phyloP scores from a whole-genome alignment of 352 stramenopile genomes.

The Bremia lactucae region DNA sequence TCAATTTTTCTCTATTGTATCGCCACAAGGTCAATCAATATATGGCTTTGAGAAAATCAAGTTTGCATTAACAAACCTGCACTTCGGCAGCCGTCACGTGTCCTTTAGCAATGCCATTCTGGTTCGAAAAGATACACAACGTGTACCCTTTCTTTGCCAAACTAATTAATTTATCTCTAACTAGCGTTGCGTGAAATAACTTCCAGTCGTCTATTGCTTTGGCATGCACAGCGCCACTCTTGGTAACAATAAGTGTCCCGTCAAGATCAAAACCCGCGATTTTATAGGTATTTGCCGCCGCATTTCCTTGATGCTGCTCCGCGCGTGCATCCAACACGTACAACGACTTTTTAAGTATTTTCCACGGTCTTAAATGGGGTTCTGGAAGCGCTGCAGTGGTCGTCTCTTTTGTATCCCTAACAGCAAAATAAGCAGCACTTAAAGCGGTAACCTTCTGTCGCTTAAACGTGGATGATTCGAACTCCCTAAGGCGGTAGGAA shows the following conservation, averaged over 20 bases:
- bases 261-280: slow-evolving; percentile 80
- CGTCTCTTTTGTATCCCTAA: neutral
- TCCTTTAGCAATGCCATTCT: slow-evolving; percentile 74
- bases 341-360: slow-evolving; percentile 28
- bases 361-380: slow-evolving; percentile 34
- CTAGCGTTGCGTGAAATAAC: slow-evolving; percentile 49
- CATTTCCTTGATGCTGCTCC: slow-evolving; percentile 7
- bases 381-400: slow-evolving; percentile 3
- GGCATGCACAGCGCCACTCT: slow-evolving; percentile 76
- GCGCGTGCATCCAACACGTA: slow-evolving; percentile 38
- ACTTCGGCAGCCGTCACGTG: slow-evolving; percentile 48
- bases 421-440: slow-evolving; percentile 5
- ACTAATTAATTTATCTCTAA: slow-evolving; percentile 37
- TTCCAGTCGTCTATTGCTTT: slow-evolving; percentile 64
- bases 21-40: slow-evolving; percentile 3
- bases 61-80: slow-evolving; percentile 23
- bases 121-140: slow-evolving; percentile 75
- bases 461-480: slow-evolving; percentile 7
- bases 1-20: slow-evolving; percentile 47
- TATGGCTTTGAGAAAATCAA: neutral
- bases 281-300: slow-evolving; percentile 15
- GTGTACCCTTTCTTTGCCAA: slow-evolving; percentile 37
- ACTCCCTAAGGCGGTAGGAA: slow-evolving; percentile 9
- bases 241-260: slow-evolving; percentile 72
- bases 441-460: slow-evolving; percentile 8